Base-by-base conservation (phyloP, 345 rosid species). In the Populus pruinosa region DNA sequence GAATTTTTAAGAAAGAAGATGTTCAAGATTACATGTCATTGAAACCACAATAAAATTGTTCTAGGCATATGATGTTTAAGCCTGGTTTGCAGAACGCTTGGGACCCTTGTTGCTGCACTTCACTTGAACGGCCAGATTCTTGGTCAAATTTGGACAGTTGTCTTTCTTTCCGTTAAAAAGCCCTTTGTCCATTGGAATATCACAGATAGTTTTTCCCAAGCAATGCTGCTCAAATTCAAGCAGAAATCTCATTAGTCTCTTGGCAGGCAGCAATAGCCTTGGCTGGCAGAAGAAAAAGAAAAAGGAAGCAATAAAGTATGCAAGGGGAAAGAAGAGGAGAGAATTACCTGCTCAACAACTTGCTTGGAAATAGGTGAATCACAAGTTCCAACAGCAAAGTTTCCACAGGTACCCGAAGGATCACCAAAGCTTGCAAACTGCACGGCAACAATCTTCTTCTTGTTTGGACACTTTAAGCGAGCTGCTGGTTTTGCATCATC, bases 351-450 rank as follows among this genome's bases (percentile, higher is more conserved):
- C 77, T 93, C 94, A 35, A 85, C 87, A 59, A 92, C 82, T 67
- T 91, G 47, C 82, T 87, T 91, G 49, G 96, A 80, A 39, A 20
- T 74, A 5, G 91, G 77, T 36, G 88, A 85, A 53, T 72, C 76
- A 87, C 99, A 96, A 2, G 86, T 82, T 67, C 96, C 99, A 63
- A 49, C 35, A 2, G 27, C 8, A 78, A 70, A 91, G 77, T 66
- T 64, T 47, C 98, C 97, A 76, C 99, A 96, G 29, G 79, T 13
- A 29, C 99, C 98, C 27, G 14, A 49, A 68, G 99, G 92, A 76
- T 91, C 83, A 31, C 99, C 98, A 38, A 82, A 96, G 87, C 94
- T 90, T 5, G 97, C 96, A 62, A 93, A 96, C 71, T 96, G 92
- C 29, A 96, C 91, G 1, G 81, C 82, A 13, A 77, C 70, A 25